Evolutionary conservation across 371 early-diverging fungal species (phyloP), one percentile per base, ranked within the genome.

Genomic region (Lichtheimia ramosa): DNA sequence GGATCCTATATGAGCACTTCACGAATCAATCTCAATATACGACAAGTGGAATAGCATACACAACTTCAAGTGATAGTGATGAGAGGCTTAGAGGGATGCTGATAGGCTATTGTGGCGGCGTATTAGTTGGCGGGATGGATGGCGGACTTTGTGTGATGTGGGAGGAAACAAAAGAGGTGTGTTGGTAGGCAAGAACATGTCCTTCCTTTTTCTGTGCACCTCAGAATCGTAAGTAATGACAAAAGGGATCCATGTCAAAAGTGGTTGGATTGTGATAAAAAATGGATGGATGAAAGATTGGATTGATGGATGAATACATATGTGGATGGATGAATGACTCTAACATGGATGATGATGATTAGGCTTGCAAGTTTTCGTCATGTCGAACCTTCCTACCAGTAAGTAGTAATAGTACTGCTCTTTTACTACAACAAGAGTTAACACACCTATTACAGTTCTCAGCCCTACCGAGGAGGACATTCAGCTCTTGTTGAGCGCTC

Each of bases 401-500:
- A 64, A 59, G 57, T 57, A 21, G 28, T 53, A 59, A 52, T 57
- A 21, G 28, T 53, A n/a, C 16, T 42, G 7, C 46, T 43, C 40
- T 14, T 13, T 41, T 24, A 21, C 5, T 15, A 51, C 0, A 16
- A 51, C 51, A 16, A 16, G 23, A 25, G 42, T 48, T 28, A n/a
- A 48, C 46, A 58, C 21, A 18, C 18, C 5, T 8, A 20, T 49
- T 52, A 28, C 56, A 68, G 74, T 82, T 64, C 84, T 90, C 60
- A 79, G 80, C 63, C 82, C 89, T 63, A 89, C 92, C 67, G 91
- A 93, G 74, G 88, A 93, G 78, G 97, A 97, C 77, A 87, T 96
- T 74, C 87, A 89, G 81, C 82, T 91, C 67, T 86, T 98, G 73
- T 86, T 98, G 68, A 89, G 94, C 64, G 98, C 98, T 71, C 92